Conservation (phyloP, 169 alveolate species). For the Plasmodium sp. region DNA sequence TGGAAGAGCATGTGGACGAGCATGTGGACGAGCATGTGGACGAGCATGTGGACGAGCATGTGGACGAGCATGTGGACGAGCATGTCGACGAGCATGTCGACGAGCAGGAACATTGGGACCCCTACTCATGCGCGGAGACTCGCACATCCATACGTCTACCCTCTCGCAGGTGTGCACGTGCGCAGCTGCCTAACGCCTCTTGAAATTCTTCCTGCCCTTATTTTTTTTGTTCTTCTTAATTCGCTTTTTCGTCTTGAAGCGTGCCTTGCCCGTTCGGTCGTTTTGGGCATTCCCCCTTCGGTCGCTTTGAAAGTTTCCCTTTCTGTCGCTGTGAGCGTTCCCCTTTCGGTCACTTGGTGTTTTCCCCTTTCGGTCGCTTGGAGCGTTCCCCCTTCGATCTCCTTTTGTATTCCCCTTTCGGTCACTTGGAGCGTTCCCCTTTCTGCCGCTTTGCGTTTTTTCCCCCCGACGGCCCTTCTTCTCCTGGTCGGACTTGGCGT, state of each 20-base stretch:
- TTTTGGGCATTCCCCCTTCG: not conserved
- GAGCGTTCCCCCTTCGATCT: not conserved
- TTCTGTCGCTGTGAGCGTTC: not conserved
- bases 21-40: not conserved
- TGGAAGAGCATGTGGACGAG: not conserved
- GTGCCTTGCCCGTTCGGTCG: not conserved
- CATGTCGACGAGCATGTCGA: not conserved
- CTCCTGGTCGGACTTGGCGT: constrained; percentile 3
- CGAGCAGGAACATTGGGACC: not conserved
- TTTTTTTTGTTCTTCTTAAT: not conserved
- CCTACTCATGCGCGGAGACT: not conserved
- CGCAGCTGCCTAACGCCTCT: constrained; percentile 6
- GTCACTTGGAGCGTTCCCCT: not conserved
- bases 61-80: not conserved
- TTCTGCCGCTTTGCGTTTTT: not conserved
- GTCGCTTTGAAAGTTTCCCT: not conserved
- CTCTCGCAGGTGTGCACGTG: not conserved
- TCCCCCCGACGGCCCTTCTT: not conserved
- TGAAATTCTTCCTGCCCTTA: not conserved
- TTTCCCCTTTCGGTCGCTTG: not conserved
- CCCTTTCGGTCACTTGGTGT: not conserved
- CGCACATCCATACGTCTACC: not conserved
- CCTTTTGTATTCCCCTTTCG: not conserved
- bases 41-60: not conserved
- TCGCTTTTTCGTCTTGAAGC: constrained; percentile 1